These are phyloP conservation scores for Blastomyces parvus DNA, from an alignment of 2,329 filamentous ascomycete species.

Conservation along the genomic window DNA sequence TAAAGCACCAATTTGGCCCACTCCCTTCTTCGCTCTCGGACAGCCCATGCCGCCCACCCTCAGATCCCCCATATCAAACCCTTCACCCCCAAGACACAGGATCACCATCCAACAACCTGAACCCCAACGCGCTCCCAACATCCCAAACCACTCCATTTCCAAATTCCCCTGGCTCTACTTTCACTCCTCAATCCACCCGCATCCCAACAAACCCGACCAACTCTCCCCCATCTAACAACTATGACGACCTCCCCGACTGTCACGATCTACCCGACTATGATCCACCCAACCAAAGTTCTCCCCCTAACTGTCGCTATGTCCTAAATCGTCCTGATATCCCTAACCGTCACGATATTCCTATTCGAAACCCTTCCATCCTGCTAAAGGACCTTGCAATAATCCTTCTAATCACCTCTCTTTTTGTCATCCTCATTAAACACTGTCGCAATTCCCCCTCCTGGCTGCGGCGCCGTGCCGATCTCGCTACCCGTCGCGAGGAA, in stretches of 20 bases:
- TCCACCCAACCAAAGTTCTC: neutral
- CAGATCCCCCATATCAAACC: neutral
- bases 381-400: slow-evolving; percentile 34
- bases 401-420: slow-evolving; percentile 33
- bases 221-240: neutral
- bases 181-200: neutral
- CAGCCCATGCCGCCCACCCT: slow-evolving; percentile 10
- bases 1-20: slow-evolving; percentile 23
- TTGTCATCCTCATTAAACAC: slow-evolving; percentile 31
- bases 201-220: neutral
- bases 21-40: slow-evolving; percentile 17
- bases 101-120: neutral
- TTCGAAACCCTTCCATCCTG: slow-evolving; percentile 12
- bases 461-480: slow-evolving; percentile 44
- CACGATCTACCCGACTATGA: neutral
- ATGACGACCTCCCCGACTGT: neutral
- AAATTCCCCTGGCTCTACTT: neutral
- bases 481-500: slow-evolving; percentile 47
- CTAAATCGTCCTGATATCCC: slow-evolving; percentile 1
- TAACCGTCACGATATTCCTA: neutral
- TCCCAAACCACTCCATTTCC: neutral
- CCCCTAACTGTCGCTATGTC: slow-evolving; percentile 6
- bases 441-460: slow-evolving; percentile 34
- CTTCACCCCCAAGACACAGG: neutral
- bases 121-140: neutral